Evolutionary conservation across 2,329 filamentous ascomycete species (phyloP), one percentile per base, ranked within the genome.

Genomic region (Colletotrichum falcatum): DNA sequence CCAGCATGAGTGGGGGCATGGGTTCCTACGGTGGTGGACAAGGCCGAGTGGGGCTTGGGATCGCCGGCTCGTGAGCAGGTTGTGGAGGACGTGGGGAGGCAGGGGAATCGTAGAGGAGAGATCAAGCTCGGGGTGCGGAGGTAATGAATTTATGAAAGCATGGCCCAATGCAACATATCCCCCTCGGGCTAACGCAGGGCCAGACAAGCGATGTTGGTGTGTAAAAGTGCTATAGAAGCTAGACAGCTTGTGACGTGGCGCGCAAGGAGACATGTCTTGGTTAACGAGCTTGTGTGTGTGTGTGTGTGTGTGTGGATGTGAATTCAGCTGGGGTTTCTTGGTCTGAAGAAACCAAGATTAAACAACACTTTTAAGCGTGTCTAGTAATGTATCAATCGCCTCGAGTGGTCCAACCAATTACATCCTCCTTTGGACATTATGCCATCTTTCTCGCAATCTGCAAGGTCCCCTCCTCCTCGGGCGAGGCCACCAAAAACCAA

Each of bases 21-120:
- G 58, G 65, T 12, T 76, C 30, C 55, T 76, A 63, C 77, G 76
- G 49, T 44, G 66, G 64, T 46, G 59, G 64, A 23, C 77, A 76
- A 39, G 72, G 74, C 14, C 81, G 86, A 56, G 83, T 88, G 33
- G 87, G 87, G 12, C 77, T 89, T 18, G 87, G 87, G 1, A 88
- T 89, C 77, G 86, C 83, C 51, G 83, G 83, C 61, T 81, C 84
- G 33, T 86, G 71, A 75, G 55, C 9, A n/a, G 30, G 42, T 16
- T 53, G 35, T n/a, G 66, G 23, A 9, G 46, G 56, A 44, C 33
- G 23, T 44, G 18, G 18, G 12, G 18, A n/a, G 5, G 20, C 18
- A n/a, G 61, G 42, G 23, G 20, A 5, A 44, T 46, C 7, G 20
- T 23, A 12, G 23, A 33, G 26, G 51, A 35, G 20, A 30, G 23